phyloP scores from a whole-genome alignment of 441 rosid genomes.

The Viola pubescens region DNA sequence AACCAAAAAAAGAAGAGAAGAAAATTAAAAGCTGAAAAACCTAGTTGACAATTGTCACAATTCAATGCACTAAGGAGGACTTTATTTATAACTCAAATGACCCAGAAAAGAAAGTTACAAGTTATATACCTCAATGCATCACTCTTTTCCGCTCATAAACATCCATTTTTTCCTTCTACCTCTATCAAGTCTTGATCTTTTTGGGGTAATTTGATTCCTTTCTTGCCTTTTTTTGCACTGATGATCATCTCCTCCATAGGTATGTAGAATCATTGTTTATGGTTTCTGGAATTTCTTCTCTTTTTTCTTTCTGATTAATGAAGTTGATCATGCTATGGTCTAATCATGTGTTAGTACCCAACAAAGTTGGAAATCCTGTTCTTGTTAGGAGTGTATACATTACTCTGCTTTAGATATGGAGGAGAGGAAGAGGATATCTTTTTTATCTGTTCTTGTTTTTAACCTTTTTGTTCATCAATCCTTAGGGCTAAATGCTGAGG shows the following conservation, averaged over 20 bases:
- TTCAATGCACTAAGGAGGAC: constrained; percentile 20
- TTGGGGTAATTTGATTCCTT: not conserved
- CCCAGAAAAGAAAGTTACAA: constrained; percentile 11
- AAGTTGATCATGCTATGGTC: constrained; percentile 6
- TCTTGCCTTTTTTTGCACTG: not conserved
- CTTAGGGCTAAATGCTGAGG: constrained; percentile 58
- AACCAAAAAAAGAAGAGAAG: not conserved
- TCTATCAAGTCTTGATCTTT: not conserved
- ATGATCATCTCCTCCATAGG: constrained; percentile 14
- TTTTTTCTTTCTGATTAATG: constrained; percentile 12
- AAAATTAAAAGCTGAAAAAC: not conserved
- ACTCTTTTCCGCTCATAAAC: constrained; percentile 18
- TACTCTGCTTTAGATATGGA: constrained; percentile 23
- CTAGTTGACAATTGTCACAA: constrained; percentile 16
- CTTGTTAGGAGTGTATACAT: not conserved
- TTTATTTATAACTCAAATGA: constrained; percentile 12
- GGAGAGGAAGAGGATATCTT: constrained; percentile 23
- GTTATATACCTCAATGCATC: constrained; percentile 13
- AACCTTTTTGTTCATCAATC: constrained; percentile 35
- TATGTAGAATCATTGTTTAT: not conserved
- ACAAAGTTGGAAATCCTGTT: not conserved
- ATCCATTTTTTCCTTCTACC: constrained; percentile 10
- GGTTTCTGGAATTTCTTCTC: not conserved
- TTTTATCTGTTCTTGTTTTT: constrained; percentile 27
- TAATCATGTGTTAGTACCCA: no score